A percentile compares a stretch with the other conserved stretches of the same genome.
phyloP scores from a whole-genome alignment of 2,329 filamentous ascomycete species.

The Chrysosporium queenslandicum region DNA sequence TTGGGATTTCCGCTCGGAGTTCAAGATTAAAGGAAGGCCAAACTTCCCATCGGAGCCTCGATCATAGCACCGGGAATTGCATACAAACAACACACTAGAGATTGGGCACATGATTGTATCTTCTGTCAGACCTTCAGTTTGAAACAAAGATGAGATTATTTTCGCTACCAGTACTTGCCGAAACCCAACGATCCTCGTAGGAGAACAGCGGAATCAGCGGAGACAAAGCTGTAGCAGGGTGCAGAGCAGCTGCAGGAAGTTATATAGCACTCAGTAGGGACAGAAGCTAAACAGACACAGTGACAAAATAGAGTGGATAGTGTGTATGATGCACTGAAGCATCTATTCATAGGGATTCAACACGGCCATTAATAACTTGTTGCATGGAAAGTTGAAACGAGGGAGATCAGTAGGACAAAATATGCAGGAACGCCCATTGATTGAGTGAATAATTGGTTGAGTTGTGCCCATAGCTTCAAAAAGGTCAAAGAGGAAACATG shows the following conservation, averaged over 20 bases:
- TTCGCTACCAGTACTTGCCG: neutral
- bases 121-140: neutral
- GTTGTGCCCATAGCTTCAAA: neutral
- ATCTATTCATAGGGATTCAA: neutral
- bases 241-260: neutral
- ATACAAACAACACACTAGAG: no score
- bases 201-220: neutral
- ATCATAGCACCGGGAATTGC: no score
- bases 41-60: no score
- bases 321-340: neutral
- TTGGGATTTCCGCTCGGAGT: no score
- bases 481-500: neutral
- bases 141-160: neutral
- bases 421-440: neutral
- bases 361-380: neutral
- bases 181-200: neutral
- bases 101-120: neutral
- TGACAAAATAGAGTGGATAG: neutral
- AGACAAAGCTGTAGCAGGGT: neutral
- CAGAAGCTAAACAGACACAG: neutral
- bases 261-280: neutral
- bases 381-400: neutral
- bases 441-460: neutral
- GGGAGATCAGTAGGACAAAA: neutral
- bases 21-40: no score